phyloP scores from a whole-genome alignment of 2,329 filamentous ascomycete species.

The Drechslerella dactyloides region DNA sequence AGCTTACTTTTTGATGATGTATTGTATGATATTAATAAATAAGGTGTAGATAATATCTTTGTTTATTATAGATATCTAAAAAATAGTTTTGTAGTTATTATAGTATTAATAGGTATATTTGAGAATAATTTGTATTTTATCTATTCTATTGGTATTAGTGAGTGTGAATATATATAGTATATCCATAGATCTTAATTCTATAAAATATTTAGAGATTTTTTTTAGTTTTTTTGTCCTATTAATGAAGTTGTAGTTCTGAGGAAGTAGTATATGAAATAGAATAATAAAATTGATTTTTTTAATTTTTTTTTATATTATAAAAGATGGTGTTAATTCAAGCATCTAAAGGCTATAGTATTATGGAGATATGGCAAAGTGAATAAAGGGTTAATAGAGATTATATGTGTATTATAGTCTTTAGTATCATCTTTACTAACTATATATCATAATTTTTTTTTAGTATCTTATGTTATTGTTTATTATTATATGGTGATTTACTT shows the following conservation, averaged over 20 bases:
- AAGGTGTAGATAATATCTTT: slow-evolving; percentile 35
- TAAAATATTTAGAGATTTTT: slow-evolving; percentile 7
- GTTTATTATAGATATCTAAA: slow-evolving; percentile 52
- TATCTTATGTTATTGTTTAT: no score
- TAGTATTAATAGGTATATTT: slow-evolving; percentile 51
- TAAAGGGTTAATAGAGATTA: no score
- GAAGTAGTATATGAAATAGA: slow-evolving; percentile 5
- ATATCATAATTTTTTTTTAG: no score
- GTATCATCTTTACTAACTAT: no score
- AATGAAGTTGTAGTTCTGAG: background rate
- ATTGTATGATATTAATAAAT: slow-evolving; percentile 25
- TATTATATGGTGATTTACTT: background rate
- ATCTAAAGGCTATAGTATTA: background rate
- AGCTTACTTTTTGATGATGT: slow-evolving; percentile 35
- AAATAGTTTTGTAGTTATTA: slow-evolving; percentile 51
- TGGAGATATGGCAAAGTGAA: background rate
- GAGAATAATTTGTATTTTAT: slow-evolving; percentile 53
- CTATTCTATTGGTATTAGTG: slow-evolving; percentile 54
- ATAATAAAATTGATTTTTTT: slow-evolving; percentile 9
- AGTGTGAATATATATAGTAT: slow-evolving; percentile 39
- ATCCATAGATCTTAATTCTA: background rate
- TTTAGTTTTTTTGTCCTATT: background rate
- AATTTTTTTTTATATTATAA: slow-evolving; percentile 4
- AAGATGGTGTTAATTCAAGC: no score
- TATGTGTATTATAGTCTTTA: no score